A percentile compares a stretch with the other conserved stretches of the same genome.
Evolutionary conservation across 1,284 basidiomycete genomes (phyloP).

Genomic region (Malassezia yamatoensis): DNA sequence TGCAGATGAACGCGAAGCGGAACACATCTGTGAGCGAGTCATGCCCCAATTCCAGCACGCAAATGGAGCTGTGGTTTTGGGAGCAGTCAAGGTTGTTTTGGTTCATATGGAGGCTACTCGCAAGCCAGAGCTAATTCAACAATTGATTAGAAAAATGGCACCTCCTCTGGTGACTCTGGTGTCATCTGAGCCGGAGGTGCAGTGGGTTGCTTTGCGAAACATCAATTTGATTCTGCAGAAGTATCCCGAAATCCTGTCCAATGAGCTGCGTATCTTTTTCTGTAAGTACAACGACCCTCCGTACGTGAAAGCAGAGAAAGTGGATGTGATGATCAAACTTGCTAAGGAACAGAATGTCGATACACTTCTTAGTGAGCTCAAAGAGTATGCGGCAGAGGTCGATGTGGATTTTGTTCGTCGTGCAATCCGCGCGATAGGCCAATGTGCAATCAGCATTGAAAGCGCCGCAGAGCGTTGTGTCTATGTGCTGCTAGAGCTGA

Average conservation of each 20-base stretch:
- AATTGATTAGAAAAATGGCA: conserved; percentile 90
- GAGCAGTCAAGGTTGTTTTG: conserved; percentile 94
- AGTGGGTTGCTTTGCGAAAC: conserved; percentile 93
- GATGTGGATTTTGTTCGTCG: conserved; percentile 96
- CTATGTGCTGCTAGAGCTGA: conserved; percentile 79
- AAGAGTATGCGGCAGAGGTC: conserved; percentile 95
- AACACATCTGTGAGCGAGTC: conserved; percentile 96
- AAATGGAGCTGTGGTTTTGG: conserved; percentile 86
- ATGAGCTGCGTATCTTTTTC: conserved; percentile 97
- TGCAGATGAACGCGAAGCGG: conserved; percentile 73
- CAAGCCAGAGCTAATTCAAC: conserved; percentile 74
- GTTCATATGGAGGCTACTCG: conserved; percentile 51
- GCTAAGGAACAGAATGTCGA: conserved; percentile 86
- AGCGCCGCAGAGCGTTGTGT: conserved; percentile 86
- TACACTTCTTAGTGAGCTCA: conserved; percentile 83
- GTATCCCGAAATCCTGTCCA: conserved; percentile 72
- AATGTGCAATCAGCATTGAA: conserved; percentile 90
- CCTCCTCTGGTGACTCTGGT: conserved; percentile 68
- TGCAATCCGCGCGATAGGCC: conserved; percentile 86
- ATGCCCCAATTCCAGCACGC: conserved; percentile 97
- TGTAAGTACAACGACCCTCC: conserved; percentile 99
- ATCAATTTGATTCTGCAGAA: conserved; percentile 93
- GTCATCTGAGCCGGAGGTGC: conserved; percentile 60
- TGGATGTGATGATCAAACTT: conserved; percentile 95
- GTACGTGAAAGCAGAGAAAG: conserved; percentile 95